Conservation (phyloP, 2,329 filamentous ascomycete genomes). For the Neoscytalidium dimidiatum region DNA sequence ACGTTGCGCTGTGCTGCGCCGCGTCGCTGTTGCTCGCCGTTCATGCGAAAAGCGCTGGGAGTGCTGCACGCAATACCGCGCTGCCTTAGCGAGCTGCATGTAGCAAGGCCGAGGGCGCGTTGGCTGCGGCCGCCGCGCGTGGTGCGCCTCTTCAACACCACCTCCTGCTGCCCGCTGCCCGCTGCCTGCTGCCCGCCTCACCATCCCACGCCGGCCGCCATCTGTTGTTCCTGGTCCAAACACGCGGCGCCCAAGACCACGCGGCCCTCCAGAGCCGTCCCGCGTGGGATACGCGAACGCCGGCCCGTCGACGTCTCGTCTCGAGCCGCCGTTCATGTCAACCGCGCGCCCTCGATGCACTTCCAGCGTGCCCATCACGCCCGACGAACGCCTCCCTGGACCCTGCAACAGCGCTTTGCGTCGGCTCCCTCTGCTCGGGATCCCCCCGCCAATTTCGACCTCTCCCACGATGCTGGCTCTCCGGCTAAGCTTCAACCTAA, state of each 20-base stretch:
- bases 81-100: constrained; percentile 1
- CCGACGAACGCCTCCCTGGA: background rate
- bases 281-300: constrained; percentile 2
- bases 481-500: background rate
- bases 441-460: background rate
- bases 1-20: too few species aligned
- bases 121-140: background rate
- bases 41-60: background rate
- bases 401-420: background rate
- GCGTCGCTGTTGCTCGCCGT: background rate
- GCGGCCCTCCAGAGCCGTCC: background rate
- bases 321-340: background rate
- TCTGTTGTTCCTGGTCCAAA: background rate
- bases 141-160: background rate
- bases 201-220: background rate
- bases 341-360: background rate
- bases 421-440: background rate
- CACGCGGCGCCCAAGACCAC: background rate
- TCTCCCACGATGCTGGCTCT: background rate
- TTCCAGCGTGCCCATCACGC: too few species aligned
- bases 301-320: background rate
- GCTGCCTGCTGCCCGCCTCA: background rate
- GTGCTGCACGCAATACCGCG: background rate
- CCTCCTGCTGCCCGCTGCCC: background rate
- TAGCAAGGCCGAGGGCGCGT: background rate